A percentile compares a stretch with the other conserved stretches of the same genome.
Conservation (phyloP, 805 yeast species). For the Candida alai region DNA sequence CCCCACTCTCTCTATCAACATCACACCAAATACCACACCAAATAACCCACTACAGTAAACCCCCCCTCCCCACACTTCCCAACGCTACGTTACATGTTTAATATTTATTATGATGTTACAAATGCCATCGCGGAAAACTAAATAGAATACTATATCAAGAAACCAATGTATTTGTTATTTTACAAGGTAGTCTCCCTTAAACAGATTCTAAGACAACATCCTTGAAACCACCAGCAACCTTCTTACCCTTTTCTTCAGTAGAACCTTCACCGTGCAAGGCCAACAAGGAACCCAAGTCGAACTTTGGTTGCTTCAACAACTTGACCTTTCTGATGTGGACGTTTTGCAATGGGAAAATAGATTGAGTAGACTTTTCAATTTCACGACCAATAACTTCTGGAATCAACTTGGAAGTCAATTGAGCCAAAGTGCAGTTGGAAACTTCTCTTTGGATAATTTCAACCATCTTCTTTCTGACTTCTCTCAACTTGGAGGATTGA, state of each 20-base stretch:
- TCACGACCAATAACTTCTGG: conserved; percentile 99
- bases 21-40: no score
- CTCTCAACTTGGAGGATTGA: conserved; percentile 95
- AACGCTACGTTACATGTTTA: background rate
- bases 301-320: conserved; percentile 97
- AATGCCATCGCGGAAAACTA: no score
- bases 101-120: conserved; percentile 5
- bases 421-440: conserved; percentile 90
- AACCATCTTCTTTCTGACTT: conserved; percentile 93
- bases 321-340: conserved; percentile 98
- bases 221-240: conserved; percentile 96
- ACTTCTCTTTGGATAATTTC: conserved; percentile 97
- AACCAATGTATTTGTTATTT: no score
- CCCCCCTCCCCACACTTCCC: background rate
- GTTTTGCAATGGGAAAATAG: conserved; percentile 96
- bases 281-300: conserved; percentile 94
- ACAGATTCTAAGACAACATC: conserved; percentile 98
- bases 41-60: background rate
- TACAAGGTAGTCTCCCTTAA: conserved; percentile 42
- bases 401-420: conserved; percentile 93
- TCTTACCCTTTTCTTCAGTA: conserved; percentile 92
- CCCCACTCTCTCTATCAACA: no score
- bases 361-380: conserved; percentile 92
- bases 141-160: conserved; percentile 5
- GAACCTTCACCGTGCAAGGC: conserved; percentile 96